Conservation (phyloP, 75 land plant species). For the Gnetum montanum region DNA sequence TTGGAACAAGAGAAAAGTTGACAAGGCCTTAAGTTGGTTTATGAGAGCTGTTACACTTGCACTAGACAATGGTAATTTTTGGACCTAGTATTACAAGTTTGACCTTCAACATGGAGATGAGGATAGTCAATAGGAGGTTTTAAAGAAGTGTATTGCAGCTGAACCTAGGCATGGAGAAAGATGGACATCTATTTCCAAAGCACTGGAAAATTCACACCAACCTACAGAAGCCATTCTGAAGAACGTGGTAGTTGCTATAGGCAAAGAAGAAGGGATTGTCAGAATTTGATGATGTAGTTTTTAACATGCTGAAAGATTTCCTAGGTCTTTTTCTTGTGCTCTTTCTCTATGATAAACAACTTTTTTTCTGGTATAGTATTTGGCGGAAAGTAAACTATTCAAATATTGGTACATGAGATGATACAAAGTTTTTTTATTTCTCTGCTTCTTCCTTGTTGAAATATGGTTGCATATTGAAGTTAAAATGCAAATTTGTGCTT, state of each 20-base stretch:
- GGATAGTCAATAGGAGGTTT: constrained; percentile 69
- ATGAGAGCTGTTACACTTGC: constrained; percentile 83
- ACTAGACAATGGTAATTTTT: constrained; percentile 93
- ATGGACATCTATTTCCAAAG: constrained; percentile 81
- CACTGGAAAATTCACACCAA: constrained; percentile 86
- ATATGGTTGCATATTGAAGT: no score
- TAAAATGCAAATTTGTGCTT: no score
- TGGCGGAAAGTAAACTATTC: no score
- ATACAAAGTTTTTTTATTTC: no score
- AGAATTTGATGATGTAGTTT: constrained; percentile 1
- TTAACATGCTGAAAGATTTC: no score
- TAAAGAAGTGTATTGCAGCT: constrained; percentile 66
- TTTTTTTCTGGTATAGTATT: no score
- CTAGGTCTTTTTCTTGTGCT: no score
- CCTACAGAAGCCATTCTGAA: constrained; percentile 72
- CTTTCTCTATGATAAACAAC: no score
- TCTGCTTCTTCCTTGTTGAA: no score
- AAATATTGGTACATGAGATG: no score
- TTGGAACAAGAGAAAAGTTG: constrained; percentile 94
- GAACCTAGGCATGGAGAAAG: constrained; percentile 93
- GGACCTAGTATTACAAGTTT: constrained; percentile 93
- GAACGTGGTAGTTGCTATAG: constrained; percentile 69
- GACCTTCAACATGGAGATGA: constrained; percentile 86
- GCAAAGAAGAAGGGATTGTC: constrained; percentile 62
- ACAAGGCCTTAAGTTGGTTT: constrained; percentile 81